Base-by-base conservation (phyloP, 2,329 filamentous ascomycete species). In the Elsinoe australis region DNA sequence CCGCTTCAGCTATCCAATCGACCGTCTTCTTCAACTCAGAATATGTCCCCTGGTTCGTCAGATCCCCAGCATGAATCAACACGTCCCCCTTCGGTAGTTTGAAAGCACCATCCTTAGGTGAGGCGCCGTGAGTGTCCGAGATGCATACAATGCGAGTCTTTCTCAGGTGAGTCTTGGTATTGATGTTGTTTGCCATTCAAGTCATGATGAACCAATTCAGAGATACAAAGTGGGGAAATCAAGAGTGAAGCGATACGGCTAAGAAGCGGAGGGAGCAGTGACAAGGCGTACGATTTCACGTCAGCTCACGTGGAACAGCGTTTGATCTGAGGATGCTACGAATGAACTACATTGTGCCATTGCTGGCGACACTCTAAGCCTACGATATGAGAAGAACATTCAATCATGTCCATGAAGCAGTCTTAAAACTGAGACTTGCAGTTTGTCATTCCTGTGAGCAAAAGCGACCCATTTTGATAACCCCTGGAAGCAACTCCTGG, bases 1-100 rank as follows among this genome's bases (percentile, higher is more conserved):
- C 71, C 3, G 80, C 73, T 47, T 73, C 73, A 54, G 84, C 78
- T 5, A 88, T 69, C 83, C 84, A 89, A 15, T 70, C 65, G 0
- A 84, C 69, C 0, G 77, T 73, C 56, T 75, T 81, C 42, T 74
- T 72, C 14, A 87, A 67, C 57, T 79, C 76, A 10, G 61, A 51
- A 41, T 66, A 64, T 45, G 67, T 81, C 12, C 85, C 85, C 59
- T 83, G 79, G 60, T 87, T 87, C 3, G 83, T 86, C 55, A 89
- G 64, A 60, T 89, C 85, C 5, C 85, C 84, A 1, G 84, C 83
- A 59, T 87, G 83, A 42, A 88, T 80, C 26, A 89, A 70, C 6
- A 89, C 76, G 60, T 89, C 83, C 32, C 84, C 85, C 17, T 72
- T 73, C 0, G 85, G 84, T 1, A 87, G 71, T 56, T 78, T 81